These are phyloP conservation scores for Juncus inflexus DNA, from an alignment of 176 grass and related monocot species.

Conservation along the genomic window DNA sequence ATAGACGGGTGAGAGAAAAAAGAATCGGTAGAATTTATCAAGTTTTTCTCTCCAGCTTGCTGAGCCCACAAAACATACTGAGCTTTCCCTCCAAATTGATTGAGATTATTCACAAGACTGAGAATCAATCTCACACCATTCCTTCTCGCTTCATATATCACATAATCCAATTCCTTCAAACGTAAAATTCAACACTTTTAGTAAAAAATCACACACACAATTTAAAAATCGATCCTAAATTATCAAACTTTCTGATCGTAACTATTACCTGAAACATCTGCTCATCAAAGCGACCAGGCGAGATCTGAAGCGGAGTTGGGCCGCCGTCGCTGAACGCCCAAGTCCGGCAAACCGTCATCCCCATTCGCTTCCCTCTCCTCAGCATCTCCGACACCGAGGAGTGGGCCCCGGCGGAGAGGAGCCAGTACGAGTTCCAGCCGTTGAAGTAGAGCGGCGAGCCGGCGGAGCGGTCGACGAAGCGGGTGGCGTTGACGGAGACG, in stretches of 20 bases:
- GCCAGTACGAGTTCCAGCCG: constrained; percentile 98
- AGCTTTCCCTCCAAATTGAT: constrained; percentile 83
- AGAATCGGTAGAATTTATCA: constrained; percentile 51
- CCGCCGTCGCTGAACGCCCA: constrained; percentile 87
- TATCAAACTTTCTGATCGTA: too few species aligned
- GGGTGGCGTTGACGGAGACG: constrained; percentile 45
- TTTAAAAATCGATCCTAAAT: too few species aligned
- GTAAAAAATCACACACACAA: too few species aligned
- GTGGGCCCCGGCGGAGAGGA: constrained; percentile 41
- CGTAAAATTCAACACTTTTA: not conserved
- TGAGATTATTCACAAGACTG: constrained; percentile 91
- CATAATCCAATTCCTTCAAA: constrained; percentile 76
- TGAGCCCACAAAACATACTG: constrained; percentile 92
- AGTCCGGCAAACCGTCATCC: constrained; percentile 71
- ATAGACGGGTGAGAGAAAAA: constrained; percentile 78
- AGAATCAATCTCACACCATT: constrained; percentile 68
- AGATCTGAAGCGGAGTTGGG: constrained; percentile 71
- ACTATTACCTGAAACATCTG: constrained; percentile 58
- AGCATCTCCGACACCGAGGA: constrained; percentile 63
- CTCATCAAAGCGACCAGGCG: constrained; percentile 65
- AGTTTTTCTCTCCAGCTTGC: constrained; percentile 46
- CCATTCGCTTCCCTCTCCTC: constrained; percentile 55
- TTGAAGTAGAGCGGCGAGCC: constrained; percentile 69
- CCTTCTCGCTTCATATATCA: constrained; percentile 77
- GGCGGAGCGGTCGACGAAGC: constrained; percentile 51